Evolutionary conservation across 2,329 filamentous ascomycete species (phyloP).

Genomic region (Botryotinia narcissicola): DNA sequence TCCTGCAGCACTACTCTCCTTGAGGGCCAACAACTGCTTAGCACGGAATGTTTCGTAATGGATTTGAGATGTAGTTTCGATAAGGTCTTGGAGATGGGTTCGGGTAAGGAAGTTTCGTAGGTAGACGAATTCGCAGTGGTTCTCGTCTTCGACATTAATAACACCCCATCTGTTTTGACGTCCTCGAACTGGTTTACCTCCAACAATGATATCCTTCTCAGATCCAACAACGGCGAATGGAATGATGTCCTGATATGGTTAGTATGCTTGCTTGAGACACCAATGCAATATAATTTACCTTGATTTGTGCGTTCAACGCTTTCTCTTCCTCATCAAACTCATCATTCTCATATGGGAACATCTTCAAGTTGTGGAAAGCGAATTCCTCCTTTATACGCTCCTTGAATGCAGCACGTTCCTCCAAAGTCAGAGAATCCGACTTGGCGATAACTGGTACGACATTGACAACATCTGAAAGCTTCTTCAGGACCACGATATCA

Average conservation of each 20-base stretch:
- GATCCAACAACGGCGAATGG: slow-evolving; percentile 98
- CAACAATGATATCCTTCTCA: slow-evolving; percentile 96
- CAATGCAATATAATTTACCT: slow-evolving; percentile 56
- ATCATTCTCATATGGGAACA: slow-evolving; percentile 99
- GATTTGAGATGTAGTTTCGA: slow-evolving; percentile 98
- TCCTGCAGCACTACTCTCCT: slow-evolving; percentile 87
- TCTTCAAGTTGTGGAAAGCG: slow-evolving; percentile 98
- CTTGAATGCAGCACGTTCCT: slow-evolving; percentile 96
- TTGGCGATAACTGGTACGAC: slow-evolving; percentile 99
- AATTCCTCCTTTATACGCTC: slow-evolving; percentile 99
- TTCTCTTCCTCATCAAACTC: slow-evolving; percentile 98
- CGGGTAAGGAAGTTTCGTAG: slow-evolving; percentile 97
- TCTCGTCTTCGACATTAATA: slow-evolving; percentile 99
- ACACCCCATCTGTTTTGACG: slow-evolving; percentile 99
- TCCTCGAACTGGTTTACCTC: slow-evolving; percentile 94
- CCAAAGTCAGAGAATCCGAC: slow-evolving; percentile 90
- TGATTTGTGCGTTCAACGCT: slow-evolving; percentile 90
- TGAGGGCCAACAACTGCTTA: slow-evolving; percentile 95
- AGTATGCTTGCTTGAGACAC: slow-evolving; percentile 32
- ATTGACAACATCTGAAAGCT: slow-evolving; percentile 98
- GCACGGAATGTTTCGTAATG: slow-evolving; percentile 99
- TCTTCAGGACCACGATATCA: slow-evolving; percentile 99
- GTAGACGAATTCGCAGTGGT: slow-evolving; percentile 99
- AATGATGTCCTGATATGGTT: slow-evolving; percentile 70
- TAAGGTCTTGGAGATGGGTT: slow-evolving; percentile 96